Evolutionary conservation across 768 basidiomycete species (phyloP).

Genomic region (Leccinum variicolor): DNA sequence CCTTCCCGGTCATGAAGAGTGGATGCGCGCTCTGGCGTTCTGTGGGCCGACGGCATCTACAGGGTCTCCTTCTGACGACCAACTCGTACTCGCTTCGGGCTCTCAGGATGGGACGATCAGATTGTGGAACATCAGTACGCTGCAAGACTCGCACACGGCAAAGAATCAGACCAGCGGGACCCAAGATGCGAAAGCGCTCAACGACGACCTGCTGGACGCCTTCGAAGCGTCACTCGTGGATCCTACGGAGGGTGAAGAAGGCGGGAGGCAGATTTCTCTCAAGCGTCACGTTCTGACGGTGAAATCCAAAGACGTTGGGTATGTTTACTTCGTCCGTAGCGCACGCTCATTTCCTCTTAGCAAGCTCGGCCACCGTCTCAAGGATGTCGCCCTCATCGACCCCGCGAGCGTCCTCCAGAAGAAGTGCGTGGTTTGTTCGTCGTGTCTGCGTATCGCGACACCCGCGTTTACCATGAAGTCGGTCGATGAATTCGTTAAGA

Average conservation of each 20-base stretch:
- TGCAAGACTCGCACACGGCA: constrained; percentile 21
- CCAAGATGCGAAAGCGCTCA: constrained; percentile 33
- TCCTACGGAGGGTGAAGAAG: constrained; percentile 69
- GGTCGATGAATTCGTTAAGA: constrained; percentile 79
- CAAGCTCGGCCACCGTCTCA: constrained; percentile 93
- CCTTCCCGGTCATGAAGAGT: constrained; percentile 90
- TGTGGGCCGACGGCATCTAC: constrained; percentile 30
- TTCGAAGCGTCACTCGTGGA: constrained; percentile 83
- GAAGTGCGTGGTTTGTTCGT: constrained; percentile 89
- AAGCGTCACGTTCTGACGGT: constrained; percentile 79
- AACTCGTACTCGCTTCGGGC: constrained; percentile 82
- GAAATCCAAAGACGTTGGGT: constrained; percentile 38
- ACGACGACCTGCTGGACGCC: constrained; percentile 78
- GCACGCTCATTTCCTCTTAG: constrained; percentile 36
- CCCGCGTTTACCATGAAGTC: constrained; percentile 80
- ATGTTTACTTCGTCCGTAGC: not conserved
- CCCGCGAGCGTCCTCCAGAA: constrained; percentile 78
- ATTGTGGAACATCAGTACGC: constrained; percentile 81
- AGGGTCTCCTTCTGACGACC: constrained; percentile 20
- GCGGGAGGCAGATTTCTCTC: constrained; percentile 82
- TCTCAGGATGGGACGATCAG: constrained; percentile 95
- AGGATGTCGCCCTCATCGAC: constrained; percentile 93
- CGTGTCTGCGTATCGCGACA: constrained; percentile 87
- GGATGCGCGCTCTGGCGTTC: constrained; percentile 84
- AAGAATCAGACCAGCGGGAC: constrained; percentile 11